phyloP scores from a whole-genome alignment of 371 early-diverging fungal genomes.

The Dinochytrium kinnereticum region DNA sequence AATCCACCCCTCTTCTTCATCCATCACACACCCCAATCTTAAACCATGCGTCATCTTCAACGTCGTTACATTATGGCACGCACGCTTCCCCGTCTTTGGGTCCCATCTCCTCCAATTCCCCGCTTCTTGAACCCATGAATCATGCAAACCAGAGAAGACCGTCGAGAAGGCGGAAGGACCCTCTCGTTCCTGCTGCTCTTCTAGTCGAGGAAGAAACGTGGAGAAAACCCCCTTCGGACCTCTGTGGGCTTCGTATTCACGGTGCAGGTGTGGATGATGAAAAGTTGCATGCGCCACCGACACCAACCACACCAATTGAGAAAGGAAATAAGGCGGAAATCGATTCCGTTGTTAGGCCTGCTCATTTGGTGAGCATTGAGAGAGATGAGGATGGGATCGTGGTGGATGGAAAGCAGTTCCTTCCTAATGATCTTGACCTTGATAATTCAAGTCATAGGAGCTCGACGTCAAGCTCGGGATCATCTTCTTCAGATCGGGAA shows the following conservation, averaged over 20 bases:
- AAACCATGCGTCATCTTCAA: background rate
- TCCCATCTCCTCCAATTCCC: background rate
- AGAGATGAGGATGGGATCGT: constrained; percentile 14
- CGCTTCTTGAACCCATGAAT: background rate
- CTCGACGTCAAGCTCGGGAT: background rate
- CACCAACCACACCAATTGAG: background rate
- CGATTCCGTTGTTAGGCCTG: background rate
- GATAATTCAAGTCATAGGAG: constrained; percentile 14
- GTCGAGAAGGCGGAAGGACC: background rate
- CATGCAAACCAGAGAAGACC: background rate
- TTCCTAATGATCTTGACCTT: constrained; percentile 1
- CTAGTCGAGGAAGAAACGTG: constrained; percentile 12
- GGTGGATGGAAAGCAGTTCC: constrained; percentile 8
- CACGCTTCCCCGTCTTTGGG: background rate
- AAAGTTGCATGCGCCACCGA: too few relatives aligned
- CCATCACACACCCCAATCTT: background rate
- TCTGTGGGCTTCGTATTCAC: background rate
- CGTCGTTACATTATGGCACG: background rate
- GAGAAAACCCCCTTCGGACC: background rate
- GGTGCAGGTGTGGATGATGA: constrained; percentile 5
- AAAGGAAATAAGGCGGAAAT: too few relatives aligned
- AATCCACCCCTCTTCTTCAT: constrained; percentile 9
- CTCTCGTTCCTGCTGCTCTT: constrained; percentile 4
- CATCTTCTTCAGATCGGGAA: too few relatives aligned
- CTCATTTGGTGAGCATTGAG: constrained; percentile 3